Evolutionary conservation across 2,329 filamentous ascomycete genomes (phyloP), one percentile per base, ranked within the genome.

Genomic region (Hymenoscyphus salicellus): DNA sequence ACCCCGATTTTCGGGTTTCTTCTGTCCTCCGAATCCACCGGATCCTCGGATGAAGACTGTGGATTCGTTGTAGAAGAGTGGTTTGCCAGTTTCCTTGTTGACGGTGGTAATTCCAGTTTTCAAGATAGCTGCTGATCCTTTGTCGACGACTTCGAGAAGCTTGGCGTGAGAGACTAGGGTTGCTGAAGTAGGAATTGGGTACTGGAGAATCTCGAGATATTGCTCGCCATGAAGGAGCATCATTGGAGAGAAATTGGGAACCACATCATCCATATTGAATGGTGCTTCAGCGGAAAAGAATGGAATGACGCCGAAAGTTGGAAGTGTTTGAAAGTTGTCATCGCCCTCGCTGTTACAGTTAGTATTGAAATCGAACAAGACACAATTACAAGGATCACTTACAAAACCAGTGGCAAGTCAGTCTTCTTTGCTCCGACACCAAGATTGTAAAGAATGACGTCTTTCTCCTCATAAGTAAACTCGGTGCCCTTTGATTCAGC

Each of bases 211-310:
- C 80, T 99, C 95, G 69, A 99, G 91, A 81, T 93, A 99, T 79
- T 99, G 95, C 83, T 99, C 95, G 76, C 95, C 95, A 81, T 99
- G 95, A 28, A 99, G 89, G 60, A 99, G 87, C 93, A 97, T 97
- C 92, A 97, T 97, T 67, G 93, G 94, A 43, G 87, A 92, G 83
- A 97, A 99, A 84, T 98, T 96, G 77, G 93, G 93, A 32, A 98
- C 90, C 67, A 99, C 85, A 64, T 93, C 87, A 75, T 88, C 86
- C 73, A 95, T 84, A 78, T 83, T 87, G 82, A 90, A 98, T 32
- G 94, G 92, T 66, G 88, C 82, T 70, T 90, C 84, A 66, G 92
- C 89, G 79, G 90, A 90, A 81, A 98, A 97, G 73, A 89, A 90
- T n/a, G 95, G 95, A 73, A 99, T 89, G 68, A 98, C 95, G 77